phyloP scores from a whole-genome alignment of 352 stramenopile species.

The Peronospora farinosa region DNA sequence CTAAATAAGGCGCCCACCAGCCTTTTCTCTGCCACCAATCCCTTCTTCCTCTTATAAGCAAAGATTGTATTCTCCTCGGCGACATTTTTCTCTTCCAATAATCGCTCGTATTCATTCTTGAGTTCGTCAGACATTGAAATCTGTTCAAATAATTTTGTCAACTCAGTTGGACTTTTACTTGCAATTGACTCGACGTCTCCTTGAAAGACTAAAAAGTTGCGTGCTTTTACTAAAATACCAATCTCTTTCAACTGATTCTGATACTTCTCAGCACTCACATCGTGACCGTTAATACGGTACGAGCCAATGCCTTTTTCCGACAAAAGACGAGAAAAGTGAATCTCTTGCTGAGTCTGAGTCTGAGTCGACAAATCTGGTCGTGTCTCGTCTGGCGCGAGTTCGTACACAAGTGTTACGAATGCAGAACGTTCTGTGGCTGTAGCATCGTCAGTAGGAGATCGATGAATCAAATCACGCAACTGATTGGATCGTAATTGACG shows the following conservation, averaged over 20 bases:
- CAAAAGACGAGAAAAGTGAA: slow-evolving; percentile 92
- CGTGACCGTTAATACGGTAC: slow-evolving; percentile 74
- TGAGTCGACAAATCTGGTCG: slow-evolving; percentile 5
- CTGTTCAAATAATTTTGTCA: slow-evolving; percentile 97
- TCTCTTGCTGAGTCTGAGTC: slow-evolving; percentile 29
- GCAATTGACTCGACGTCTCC: slow-evolving; percentile 98
- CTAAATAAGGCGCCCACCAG: slow-evolving; percentile 29
- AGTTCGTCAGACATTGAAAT: slow-evolving; percentile 90
- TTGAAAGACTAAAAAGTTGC: slow-evolving; percentile 99
- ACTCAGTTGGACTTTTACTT: slow-evolving; percentile 91
- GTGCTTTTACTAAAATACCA: slow-evolving; percentile 96
- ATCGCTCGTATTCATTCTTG: slow-evolving; percentile 63
- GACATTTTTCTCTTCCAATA: slow-evolving; percentile 88
- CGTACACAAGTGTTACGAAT: slow-evolving; percentile 93
- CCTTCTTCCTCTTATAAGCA: slow-evolving; percentile 95
- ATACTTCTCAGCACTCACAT: slow-evolving; percentile 90
- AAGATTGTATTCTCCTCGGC: slow-evolving; percentile 92
- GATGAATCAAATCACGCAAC: slow-evolving; percentile 96
- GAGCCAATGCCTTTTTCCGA: slow-evolving; percentile 82
- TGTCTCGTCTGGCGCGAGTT: slow-evolving; percentile 61
- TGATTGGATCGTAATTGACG: slow-evolving; percentile 93
- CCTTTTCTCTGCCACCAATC: slow-evolving; percentile 88
- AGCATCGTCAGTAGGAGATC: slow-evolving; percentile 40
- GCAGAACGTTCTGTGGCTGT: slow-evolving; percentile 41
- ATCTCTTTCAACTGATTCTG: slow-evolving; percentile 91